A percentile compares a stretch with the other conserved stretches of the same genome.
These are phyloP conservation scores for Blastomyces parvus DNA, from an alignment of 2,329 filamentous ascomycete species.

Conservation along the genomic window DNA sequence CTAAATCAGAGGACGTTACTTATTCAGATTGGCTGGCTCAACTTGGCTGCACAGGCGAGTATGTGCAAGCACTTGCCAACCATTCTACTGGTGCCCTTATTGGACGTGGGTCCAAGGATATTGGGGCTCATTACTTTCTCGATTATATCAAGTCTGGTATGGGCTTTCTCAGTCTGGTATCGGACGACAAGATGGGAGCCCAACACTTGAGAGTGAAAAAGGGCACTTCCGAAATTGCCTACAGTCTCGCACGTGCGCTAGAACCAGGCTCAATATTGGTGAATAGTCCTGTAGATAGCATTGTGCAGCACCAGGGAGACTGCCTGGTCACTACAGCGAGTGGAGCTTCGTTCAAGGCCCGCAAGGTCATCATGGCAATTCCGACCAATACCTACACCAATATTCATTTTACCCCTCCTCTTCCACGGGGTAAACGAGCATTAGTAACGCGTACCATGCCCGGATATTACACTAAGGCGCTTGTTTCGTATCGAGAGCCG, in stretches of 20 bases:
- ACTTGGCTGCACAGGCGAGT: background rate
- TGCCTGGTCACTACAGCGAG: background rate
- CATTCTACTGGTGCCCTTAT: background rate
- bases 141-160: conserved; percentile 11
- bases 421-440: conserved; percentile 23
- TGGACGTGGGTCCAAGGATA: background rate
- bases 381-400: conserved; percentile 41
- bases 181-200: background rate
- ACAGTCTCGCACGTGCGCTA: conserved; percentile 21
- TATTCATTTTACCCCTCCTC: conserved; percentile 39
- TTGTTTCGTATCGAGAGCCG: conserved; percentile 35
- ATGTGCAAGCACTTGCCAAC: background rate
- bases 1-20: background rate
- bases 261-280: conserved; percentile 17
- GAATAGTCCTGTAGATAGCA: conserved; percentile 15
- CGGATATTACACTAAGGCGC: conserved; percentile 31
- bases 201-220: background rate
- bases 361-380: conserved; percentile 41
- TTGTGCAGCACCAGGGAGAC: conserved; percentile 6
- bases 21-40: background rate
- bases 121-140: background rate
- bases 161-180: background rate
- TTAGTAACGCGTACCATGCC: conserved; percentile 25
- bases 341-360: conserved; percentile 1
- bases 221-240: background rate